Percentiles rank a stretch among this genome's conserved stretches.
Conservation (phyloP, 2,329 filamentous ascomycete genomes). For the Pseudogymnoascus sp. region DNA sequence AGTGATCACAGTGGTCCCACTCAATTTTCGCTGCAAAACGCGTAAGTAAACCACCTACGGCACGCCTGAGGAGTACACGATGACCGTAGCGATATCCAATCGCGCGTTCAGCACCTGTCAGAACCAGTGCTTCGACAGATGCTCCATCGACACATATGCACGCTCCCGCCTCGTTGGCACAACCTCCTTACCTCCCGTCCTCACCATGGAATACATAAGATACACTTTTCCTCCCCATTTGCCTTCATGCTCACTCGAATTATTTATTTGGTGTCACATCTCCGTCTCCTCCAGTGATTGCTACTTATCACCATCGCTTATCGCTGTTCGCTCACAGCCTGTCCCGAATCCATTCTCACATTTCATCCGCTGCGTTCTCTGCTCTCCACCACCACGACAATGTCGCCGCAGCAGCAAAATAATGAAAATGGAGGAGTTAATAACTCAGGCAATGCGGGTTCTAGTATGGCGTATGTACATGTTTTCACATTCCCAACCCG, state of each 20-base stretch:
- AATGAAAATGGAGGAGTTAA: background rate
- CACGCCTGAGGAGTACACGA: no score
- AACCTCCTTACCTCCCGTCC: background rate
- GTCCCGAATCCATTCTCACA: background rate
- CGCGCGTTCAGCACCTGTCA: background rate
- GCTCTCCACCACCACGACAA: background rate
- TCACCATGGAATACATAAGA: background rate
- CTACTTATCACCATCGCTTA: background rate
- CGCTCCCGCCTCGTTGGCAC: background rate
- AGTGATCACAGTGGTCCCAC: no score
- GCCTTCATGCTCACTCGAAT: background rate
- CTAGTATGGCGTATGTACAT: background rate
- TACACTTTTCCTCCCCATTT: slow-evolving; percentile 10
- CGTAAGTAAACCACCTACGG: no score
- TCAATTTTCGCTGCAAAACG: no score
- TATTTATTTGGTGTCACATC: background rate
- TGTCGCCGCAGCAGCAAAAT: background rate
- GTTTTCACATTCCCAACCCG: background rate
- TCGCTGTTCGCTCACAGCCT: background rate
- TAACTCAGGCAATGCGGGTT: background rate
- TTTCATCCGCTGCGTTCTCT: background rate
- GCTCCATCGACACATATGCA: background rate
- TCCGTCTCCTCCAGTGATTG: background rate
- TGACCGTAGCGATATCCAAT: background rate
- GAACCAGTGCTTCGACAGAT: background rate